These are phyloP conservation scores for Tribonema minus DNA, from an alignment of 108 stramenopile genomes.

Conservation along the genomic window DNA sequence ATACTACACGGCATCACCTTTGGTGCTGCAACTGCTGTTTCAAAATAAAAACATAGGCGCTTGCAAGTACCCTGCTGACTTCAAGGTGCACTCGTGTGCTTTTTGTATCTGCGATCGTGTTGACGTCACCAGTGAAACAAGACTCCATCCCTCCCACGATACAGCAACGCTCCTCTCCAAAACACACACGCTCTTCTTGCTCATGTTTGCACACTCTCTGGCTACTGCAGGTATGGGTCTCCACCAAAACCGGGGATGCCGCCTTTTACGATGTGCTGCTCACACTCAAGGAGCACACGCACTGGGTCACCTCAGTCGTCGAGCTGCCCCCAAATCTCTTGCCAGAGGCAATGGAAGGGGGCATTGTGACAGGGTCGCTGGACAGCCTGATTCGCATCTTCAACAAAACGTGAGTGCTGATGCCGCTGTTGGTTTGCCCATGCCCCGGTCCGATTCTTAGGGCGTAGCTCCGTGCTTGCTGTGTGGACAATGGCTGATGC, in stretches of 20 bases:
- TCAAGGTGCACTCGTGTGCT: no score
- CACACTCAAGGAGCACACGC: slow-evolving; percentile 34
- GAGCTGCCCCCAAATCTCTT: slow-evolving; percentile 13
- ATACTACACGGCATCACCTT: no score
- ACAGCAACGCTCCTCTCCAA: no score
- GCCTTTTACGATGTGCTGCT: neutral
- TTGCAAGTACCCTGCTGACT: no score
- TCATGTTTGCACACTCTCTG: neutral
- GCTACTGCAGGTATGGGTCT: neutral
- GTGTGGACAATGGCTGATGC: no score
- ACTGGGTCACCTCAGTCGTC: slow-evolving; percentile 32
- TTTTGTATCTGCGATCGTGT: neutral
- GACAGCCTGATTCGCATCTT: slow-evolving; percentile 10
- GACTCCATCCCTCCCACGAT: no score
- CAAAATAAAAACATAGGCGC: no score
- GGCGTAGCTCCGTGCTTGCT: no score
- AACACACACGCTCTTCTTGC: no score
- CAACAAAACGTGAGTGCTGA: neutral
- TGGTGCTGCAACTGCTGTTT: no score
- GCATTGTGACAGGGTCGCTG: slow-evolving; percentile 35
- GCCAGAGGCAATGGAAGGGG: slow-evolving; percentile 26
- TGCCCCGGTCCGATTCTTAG: no score
- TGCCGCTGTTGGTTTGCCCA: no score
- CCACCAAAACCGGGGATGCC: neutral
- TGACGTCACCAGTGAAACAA: neutral